phyloP scores from a whole-genome alignment of 2,329 filamentous ascomycete species.

The Apiospora sp. region DNA sequence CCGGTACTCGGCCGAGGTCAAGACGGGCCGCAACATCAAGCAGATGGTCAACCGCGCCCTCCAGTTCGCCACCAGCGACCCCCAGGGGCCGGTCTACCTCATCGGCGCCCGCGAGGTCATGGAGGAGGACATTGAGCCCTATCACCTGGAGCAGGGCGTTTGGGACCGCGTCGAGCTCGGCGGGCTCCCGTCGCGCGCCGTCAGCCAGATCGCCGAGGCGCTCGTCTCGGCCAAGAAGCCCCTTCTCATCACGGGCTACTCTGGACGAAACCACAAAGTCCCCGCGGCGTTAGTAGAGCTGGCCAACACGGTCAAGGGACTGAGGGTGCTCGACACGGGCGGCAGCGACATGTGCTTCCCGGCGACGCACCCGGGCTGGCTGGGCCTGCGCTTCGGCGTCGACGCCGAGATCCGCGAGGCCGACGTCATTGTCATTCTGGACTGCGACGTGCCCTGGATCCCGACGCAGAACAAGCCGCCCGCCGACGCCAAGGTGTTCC shows the following conservation, averaged over 20 bases:
- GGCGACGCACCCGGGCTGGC: constrained; percentile 70
- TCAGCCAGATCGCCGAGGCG: constrained; percentile 67
- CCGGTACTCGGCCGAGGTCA: constrained; percentile 82
- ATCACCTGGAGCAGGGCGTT: constrained; percentile 70
- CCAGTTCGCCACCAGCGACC: constrained; percentile 80
- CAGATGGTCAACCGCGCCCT: constrained; percentile 87
- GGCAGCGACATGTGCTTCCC: constrained; percentile 86
- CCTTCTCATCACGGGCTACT: constrained; percentile 75
- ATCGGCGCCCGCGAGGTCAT: constrained; percentile 82
- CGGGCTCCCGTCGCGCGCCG: constrained; percentile 60
- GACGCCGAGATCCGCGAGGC: constrained; percentile 78
- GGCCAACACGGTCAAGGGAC: constrained; percentile 70
- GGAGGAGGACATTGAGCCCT: constrained; percentile 83
- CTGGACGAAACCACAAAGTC: constrained; percentile 71
- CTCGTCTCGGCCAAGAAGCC: constrained; percentile 71
- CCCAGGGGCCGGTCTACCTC: constrained; percentile 82
- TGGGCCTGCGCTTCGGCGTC: constrained; percentile 76
- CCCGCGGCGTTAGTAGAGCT: constrained; percentile 70
- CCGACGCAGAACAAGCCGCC: constrained; percentile 72
- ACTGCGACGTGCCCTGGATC: constrained; percentile 95
- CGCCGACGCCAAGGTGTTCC: constrained; percentile 63
- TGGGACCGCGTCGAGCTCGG: constrained; percentile 78
- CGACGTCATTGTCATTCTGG: constrained; percentile 84
- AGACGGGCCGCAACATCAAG: constrained; percentile 85
- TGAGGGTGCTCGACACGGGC: constrained; percentile 78